A percentile compares a stretch with the other conserved stretches of the same genome.
Conservation (phyloP, 1,284 basidiomycete genomes). For the Leccinum pachyderme region DNA sequence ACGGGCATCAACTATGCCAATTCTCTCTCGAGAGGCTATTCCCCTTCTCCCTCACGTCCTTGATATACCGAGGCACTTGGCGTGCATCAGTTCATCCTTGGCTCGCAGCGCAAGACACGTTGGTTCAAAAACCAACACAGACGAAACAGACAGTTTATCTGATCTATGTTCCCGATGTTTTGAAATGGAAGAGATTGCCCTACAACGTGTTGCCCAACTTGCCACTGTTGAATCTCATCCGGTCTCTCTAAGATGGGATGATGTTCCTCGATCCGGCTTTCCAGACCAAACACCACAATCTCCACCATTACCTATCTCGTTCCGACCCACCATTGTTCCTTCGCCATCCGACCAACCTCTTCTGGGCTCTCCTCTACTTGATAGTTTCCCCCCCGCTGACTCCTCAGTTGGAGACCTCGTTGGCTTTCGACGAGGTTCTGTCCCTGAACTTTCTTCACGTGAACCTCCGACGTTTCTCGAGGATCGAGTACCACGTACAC, state of each 20-base stretch:
- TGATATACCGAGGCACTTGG: constrained; percentile 71
- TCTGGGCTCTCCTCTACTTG: not conserved
- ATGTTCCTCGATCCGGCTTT: constrained; percentile 1
- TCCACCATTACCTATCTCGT: constrained; percentile 25
- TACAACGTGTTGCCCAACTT: constrained; percentile 30
- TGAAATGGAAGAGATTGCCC: constrained; percentile 29
- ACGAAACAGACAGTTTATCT: constrained; percentile 25
- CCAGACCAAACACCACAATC: constrained; percentile 4
- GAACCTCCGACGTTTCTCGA: constrained; percentile 13
- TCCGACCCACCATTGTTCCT: constrained; percentile 15
- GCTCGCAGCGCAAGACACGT: constrained; percentile 54
- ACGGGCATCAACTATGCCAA: constrained; percentile 49
- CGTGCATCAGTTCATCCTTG: constrained; percentile 69
- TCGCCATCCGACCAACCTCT: constrained; percentile 11
- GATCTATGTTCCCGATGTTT: constrained; percentile 31
- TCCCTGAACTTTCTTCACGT: constrained; percentile 26
- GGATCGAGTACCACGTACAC: constrained; percentile 17
- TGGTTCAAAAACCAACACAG: constrained; percentile 32
- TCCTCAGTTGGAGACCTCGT: constrained; percentile 5
- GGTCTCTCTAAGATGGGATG: constrained; percentile 18
- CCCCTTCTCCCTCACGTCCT: constrained; percentile 66
- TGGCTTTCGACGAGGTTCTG: constrained; percentile 30
- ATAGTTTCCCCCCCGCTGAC: not conserved
- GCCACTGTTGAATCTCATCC: constrained; percentile 14
- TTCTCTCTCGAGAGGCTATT: constrained; percentile 65